Base-by-base conservation (phyloP, 169 alveolate genomes). In the Plasmodium blacklocki region DNA sequence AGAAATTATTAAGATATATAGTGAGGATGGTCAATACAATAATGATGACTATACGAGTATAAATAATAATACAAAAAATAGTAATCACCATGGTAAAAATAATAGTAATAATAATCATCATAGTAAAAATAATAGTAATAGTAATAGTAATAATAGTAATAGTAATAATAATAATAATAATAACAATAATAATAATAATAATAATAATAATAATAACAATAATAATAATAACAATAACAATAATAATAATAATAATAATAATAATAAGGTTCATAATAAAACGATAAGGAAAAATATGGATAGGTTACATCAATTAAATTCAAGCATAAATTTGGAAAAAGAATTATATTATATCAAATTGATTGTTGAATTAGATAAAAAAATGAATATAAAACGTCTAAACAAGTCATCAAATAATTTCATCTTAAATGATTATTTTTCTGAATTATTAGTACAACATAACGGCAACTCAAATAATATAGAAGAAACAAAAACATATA, bases 361-460 rank as follows among this genome's bases (percentile, higher is more conserved):
- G 63, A 86, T 72, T 21, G 26, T 50, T 15, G 63, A 62, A 32
- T 50, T 73, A 68, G 71, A 54, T 29, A 49, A 72, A 86, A 58
- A 71, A 59, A 86, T 86, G 26, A 39, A 86, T 1, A 18, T 56
- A 18, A 32, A 76, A 39, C 2, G 7, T 68, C 39, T 2, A 54
- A 12, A 63, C 11, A 23, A 1, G 2, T 43, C 23, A 49, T 43
- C 70, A 63, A 58, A 76, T 63, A 76, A 45, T 21, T 49, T 67
- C 18, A 59, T 59, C 29, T 54, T 29, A 39, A 80, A 80, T 43
- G 91, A 80, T 43, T 62, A 49, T 56, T 68, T 58, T 80, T 70
- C 64, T 15, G 58, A 66, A 21, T 12, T 45, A 72, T 39, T 39
- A 39, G 2, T 39, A 5, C 47, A 39, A 7, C 9, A 39, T 39